Base-by-base conservation (phyloP, 768 basidiomycete genomes). In the Tulasnella sp. region DNA sequence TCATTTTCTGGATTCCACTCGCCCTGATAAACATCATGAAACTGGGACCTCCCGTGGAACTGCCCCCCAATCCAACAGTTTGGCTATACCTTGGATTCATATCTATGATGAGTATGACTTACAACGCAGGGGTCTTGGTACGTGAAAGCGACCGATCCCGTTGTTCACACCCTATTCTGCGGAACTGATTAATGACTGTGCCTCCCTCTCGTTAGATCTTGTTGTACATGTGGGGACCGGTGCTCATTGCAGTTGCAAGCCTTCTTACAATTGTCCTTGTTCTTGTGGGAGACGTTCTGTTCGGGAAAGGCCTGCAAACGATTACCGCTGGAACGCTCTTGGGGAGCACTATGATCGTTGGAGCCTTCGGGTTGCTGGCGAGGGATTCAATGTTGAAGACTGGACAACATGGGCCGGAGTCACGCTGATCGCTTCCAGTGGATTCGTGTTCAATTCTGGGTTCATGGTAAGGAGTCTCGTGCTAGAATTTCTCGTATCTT, bases 201-300 rank as follows among this genome's bases (percentile, higher is more conserved):
- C 31, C 12, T 8, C 14, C 31, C 64, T 37, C 6, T 34, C 20
- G 28, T 8, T 82, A 96, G 95, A 89, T 94, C 78, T 88, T 97
- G 3, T 87, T 97, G 74, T 94, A 93, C 40, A 86, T 94, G 40
- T 96, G 94, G 94, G 96, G 96, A 4, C 96, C 96, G 8, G 91
- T 96, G 60, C 90, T 96, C 64, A 91, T 92, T 12, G 95, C 94
- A 2, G 96, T 98, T 44, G 96, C 96, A 72, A 96, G 91, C 85
- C 89, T 99, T n/a, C 89, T 97, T n/a, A 96, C 96, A 7, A 97
- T 97, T 82, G 94, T 97, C 50, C 89, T 98, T 75, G 94, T 96
- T 20, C 90, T 96, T 73, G 83, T 95, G 22, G 91, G 93, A 60
- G 96, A 98, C 86, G 88, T 93, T 11, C 82, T 92, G 24, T 93